Base-by-base conservation (phyloP, 2,329 filamentous ascomycete species). In the Alternaria conjuncta region DNA sequence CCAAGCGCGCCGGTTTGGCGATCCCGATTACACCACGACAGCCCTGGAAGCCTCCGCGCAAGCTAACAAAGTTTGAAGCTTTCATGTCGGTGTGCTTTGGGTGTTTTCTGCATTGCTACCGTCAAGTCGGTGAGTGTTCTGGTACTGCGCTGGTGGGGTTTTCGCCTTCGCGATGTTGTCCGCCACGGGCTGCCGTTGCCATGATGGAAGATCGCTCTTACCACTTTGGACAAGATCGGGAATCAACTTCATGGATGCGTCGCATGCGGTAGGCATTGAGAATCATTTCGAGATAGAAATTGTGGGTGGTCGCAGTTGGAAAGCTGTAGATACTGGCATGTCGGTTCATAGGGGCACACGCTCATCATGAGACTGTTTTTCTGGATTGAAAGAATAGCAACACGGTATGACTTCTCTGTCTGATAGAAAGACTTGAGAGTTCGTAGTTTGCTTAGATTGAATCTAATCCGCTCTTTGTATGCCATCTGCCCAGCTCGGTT, bases 401-500 rank as follows among this genome's bases (percentile, higher is more conserved):
- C 30, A 41, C 36, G 15, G n/a, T 41, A 41, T 41, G 36, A 41
- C n/a, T 5, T 41, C n/a, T 41, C n/a, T 41, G 4, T 41, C n/a
- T 41, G 15, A 41, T 41, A 9, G n/a, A 41, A 9, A 9, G 8
- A n/a, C 32, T 15, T 41, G 32, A n/a, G 8, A 3, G 36, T 41
- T 41, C 36, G 4, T 41, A 9, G 36, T 11, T n/a, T 41, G n/a
- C 15, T 15, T 15, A 41, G 5, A 25, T 5, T 25, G 13, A 13
- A 20, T 9, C 44, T 51, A 67, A 47, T 67, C 63, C 13, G 44
- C 41, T 30, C 58, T 55, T 41, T 67, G 61, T 18, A 65, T 82
- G 59, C 77, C 77, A 70, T 85, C 83, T 47, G 77, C 76, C 82
- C 85, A 85, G 69, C 83, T 86, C 11, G 85, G 82, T 61, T 77